Evolutionary conservation across 2,329 filamentous ascomycete genomes (phyloP).

Genomic region (Hymenoscyphus salicellus): DNA sequence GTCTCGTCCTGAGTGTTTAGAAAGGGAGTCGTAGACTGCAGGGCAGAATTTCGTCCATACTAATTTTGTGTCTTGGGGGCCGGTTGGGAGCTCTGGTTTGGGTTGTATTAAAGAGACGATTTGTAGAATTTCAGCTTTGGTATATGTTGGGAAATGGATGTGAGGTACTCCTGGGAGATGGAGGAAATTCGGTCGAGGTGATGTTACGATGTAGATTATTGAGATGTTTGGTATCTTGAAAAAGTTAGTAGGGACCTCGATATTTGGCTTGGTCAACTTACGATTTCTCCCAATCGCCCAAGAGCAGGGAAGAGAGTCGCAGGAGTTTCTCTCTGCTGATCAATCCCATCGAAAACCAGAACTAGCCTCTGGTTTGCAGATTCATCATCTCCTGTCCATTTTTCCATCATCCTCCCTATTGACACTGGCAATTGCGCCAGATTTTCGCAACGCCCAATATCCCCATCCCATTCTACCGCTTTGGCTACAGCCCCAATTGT

Average conservation of each 20-base stretch:
- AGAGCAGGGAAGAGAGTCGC: slow-evolving; percentile 77
- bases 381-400: slow-evolving; percentile 29
- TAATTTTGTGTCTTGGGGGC: slow-evolving; percentile 55
- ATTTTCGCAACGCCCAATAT: slow-evolving; percentile 70
- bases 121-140: slow-evolving; percentile 71
- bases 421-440: slow-evolving; percentile 73
- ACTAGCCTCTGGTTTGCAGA: slow-evolving; percentile 57
- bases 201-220: slow-evolving; percentile 72
- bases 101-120: slow-evolving; percentile 63
- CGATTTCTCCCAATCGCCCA: slow-evolving; percentile 75
- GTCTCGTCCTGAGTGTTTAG: slow-evolving; percentile 76
- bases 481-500: slow-evolving; percentile 59
- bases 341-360: slow-evolving; percentile 83
- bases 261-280: slow-evolving; percentile 43
- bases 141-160: slow-evolving; percentile 81
- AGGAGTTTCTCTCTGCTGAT: slow-evolving; percentile 76
- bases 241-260: slow-evolving; percentile 15
- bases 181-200: slow-evolving; percentile 66
- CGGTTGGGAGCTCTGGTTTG: slow-evolving; percentile 45
- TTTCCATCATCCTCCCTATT: slow-evolving; percentile 58
- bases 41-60: slow-evolving; percentile 78
- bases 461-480: slow-evolving; percentile 47
- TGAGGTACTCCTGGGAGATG: slow-evolving; percentile 69
- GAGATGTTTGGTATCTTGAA: slow-evolving; percentile 73
- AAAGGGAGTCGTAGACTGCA: slow-evolving; percentile 83